phyloP scores from a whole-genome alignment of 257 asterid species.

The Prunella vulgaris region DNA sequence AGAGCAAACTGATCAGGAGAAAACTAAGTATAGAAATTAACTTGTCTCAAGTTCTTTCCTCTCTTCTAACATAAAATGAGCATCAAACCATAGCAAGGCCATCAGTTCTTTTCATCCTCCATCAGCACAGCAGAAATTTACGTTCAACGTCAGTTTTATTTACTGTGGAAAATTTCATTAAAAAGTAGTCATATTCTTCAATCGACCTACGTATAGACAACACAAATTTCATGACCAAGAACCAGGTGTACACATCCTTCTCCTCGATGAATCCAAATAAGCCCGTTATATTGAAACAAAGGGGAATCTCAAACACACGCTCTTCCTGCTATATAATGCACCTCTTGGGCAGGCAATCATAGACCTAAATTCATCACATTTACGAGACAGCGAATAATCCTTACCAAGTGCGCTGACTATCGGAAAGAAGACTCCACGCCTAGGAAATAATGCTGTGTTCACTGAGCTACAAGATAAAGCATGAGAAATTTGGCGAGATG shows the following conservation, averaged over 20 bases:
- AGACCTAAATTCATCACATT: conserved; percentile 5
- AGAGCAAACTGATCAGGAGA: too few species aligned
- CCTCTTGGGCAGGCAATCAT: conserved; percentile 20
- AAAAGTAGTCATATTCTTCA: background rate
- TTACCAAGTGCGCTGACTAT: conserved; percentile 21
- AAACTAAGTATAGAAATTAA: too few species aligned
- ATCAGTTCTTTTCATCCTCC: background rate
- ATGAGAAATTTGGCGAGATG: conserved; percentile 3
- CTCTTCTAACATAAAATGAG: background rate
- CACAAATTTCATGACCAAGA: background rate
- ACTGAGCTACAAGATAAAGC: conserved; percentile 15
- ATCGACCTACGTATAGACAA: background rate
- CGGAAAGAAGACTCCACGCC: conserved; percentile 13
- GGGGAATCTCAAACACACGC: conserved; percentile 5
- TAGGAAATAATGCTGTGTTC: conserved; percentile 7
- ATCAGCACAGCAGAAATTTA: background rate
- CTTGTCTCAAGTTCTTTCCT: background rate
- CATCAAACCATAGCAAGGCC: background rate
- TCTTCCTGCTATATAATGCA: conserved; percentile 1
- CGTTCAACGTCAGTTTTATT: background rate
- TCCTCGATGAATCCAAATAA: background rate
- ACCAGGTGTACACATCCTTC: background rate
- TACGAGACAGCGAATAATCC: conserved; percentile 9
- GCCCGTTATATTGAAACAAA: background rate
- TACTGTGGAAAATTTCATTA: background rate